These are phyloP conservation scores for Arthrobotrys sinensis DNA, from an alignment of 2,329 filamentous ascomycete genomes.

Conservation along the genomic window DNA sequence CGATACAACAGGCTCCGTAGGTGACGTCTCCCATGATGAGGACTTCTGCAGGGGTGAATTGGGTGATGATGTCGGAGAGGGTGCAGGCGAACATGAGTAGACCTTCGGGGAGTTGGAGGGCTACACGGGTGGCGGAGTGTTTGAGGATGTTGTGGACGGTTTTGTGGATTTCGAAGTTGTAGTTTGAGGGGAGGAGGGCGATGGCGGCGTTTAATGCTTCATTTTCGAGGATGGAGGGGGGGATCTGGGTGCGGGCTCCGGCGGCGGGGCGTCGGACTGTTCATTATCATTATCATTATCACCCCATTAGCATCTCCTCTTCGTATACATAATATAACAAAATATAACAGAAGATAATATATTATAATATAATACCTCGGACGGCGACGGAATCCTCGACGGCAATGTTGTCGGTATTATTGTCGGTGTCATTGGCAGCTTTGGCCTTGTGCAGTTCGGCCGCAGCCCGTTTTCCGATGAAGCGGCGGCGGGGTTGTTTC, in stretches of 20 bases:
- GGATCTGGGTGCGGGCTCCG: conserved; percentile 90
- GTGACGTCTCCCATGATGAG: conserved; percentile 99
- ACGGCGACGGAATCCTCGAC: conserved; percentile 75
- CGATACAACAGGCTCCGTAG: conserved; percentile 98
- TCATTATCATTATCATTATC: conserved; percentile 8
- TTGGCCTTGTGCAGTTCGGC: conserved; percentile 73
- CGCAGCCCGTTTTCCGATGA: conserved; percentile 86
- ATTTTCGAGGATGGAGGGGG: conserved; percentile 87
- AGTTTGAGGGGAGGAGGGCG: conserved; percentile 89
- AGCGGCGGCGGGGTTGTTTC: conserved; percentile 89
- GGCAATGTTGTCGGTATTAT: background rate
- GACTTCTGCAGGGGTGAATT: conserved; percentile 93
- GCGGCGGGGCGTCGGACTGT: conserved; percentile 78
- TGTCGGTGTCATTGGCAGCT: conserved; percentile 64
- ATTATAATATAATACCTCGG: conserved; percentile 73
- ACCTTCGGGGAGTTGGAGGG: conserved; percentile 97
- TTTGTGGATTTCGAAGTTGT: conserved; percentile 98
- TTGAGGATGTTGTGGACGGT: conserved; percentile 94
- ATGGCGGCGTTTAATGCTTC: conserved; percentile 89
- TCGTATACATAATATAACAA: background rate
- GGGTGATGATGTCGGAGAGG: conserved; percentile 93
- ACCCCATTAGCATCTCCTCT: background rate
- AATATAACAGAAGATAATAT: conserved; percentile 63
- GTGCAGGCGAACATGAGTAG: conserved; percentile 96
- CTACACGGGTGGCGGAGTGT: conserved; percentile 83